Evolutionary conservation across 2,329 filamentous ascomycete species (phyloP).

Genomic region (Sordariomycetes sp.): DNA sequence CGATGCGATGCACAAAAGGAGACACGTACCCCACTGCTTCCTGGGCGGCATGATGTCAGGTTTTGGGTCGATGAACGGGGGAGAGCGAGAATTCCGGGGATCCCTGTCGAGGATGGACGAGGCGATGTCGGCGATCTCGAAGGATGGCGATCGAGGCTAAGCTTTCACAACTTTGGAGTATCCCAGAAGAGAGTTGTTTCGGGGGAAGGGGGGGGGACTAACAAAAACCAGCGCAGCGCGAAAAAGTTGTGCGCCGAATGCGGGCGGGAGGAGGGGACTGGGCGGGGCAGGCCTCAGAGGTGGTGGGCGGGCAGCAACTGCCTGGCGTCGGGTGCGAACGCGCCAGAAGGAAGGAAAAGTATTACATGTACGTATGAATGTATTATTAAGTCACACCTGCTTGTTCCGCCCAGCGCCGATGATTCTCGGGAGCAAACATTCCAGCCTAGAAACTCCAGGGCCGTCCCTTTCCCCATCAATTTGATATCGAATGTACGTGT

Average conservation of each 20-base stretch:
- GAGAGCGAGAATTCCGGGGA: not conserved
- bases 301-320: not conserved
- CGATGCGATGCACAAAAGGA: not conserved
- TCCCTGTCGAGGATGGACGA: not conserved
- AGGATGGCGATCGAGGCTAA: not conserved
- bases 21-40: slow-evolving; percentile 30
- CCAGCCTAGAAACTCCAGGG: not conserved
- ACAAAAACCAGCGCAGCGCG: not conserved
- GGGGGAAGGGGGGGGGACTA: not conserved
- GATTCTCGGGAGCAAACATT: not conserved
- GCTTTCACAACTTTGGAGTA: not conserved
- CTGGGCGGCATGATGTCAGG: slow-evolving; percentile 29
- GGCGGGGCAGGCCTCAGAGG: not conserved
- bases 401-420: not conserved
- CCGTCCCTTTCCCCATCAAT: not conserved
- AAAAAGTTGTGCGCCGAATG: not conserved
- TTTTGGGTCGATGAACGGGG: not conserved
- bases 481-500: no score
- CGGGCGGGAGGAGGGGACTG: not conserved
- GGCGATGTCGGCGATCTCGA: not conserved
- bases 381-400: not conserved
- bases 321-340: not conserved
- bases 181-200: not conserved
- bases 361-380: no score
- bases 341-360: not conserved